Percentiles rank a stretch among this genome's conserved stretches.
phyloP scores from a whole-genome alignment of 192 early-diverging fungal genomes.

The Chytriomyces hyalinus region DNA sequence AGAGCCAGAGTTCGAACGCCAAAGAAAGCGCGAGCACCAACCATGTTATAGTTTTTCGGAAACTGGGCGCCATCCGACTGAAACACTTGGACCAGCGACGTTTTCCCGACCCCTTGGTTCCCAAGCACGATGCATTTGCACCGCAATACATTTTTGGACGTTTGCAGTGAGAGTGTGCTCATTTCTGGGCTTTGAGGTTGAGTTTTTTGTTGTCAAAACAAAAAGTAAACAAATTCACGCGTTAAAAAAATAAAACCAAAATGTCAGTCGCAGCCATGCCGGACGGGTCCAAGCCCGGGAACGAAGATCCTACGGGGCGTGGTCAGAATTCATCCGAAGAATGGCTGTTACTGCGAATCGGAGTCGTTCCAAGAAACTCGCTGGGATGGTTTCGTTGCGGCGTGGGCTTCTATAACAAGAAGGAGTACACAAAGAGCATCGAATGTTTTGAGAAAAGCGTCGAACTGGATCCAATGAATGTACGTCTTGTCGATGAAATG shows the following conservation, averaged over 20 bases:
- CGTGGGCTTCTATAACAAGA: slow-evolving; percentile 71
- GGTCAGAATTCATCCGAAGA: slow-evolving; percentile 45
- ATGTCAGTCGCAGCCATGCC: slow-evolving; percentile 20
- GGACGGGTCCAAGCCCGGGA: neutral
- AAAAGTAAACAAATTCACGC: neutral
- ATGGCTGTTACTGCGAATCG: slow-evolving; percentile 62
- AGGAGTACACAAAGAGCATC: slow-evolving; percentile 62
- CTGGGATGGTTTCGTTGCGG: slow-evolving; percentile 68
- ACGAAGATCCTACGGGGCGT: neutral
- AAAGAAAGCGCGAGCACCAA: slow-evolving; percentile 1
- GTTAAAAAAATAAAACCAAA: neutral
- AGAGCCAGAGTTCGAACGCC: slow-evolving; percentile 5
- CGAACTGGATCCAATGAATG: slow-evolving; percentile 62
- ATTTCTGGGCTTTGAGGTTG: neutral
- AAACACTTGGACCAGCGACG: slow-evolving; percentile 48
- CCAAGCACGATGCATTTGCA: slow-evolving; percentile 56
- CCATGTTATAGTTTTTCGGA: slow-evolving; percentile 52
- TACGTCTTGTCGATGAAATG: slow-evolving; percentile 27
- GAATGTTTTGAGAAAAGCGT: slow-evolving; percentile 67
- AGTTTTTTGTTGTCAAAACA: slow-evolving; percentile 18
- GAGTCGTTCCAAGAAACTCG: slow-evolving; percentile 60
- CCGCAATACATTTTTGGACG: slow-evolving; percentile 39
- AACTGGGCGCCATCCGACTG: slow-evolving; percentile 52
- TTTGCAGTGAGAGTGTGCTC: neutral
- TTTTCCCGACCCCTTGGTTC: slow-evolving; percentile 54